Evolutionary conservation across 2,329 filamentous ascomycete species (phyloP).

Genomic region (Monosporascus sp.): DNA sequence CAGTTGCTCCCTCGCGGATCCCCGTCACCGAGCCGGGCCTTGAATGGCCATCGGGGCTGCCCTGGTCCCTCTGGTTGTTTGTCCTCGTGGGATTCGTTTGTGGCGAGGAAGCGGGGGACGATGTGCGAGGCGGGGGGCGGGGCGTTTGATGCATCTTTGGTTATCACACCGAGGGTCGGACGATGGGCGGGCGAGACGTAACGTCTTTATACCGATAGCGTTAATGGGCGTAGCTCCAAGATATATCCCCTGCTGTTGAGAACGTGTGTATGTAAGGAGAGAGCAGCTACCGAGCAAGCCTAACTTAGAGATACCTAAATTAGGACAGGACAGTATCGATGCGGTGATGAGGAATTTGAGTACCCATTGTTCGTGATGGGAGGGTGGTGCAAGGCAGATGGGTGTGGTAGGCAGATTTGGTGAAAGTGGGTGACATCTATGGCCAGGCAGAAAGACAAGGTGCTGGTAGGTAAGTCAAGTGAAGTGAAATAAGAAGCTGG

Average conservation of each 20-base stretch:
- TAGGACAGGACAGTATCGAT: not conserved
- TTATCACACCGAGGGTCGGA: conserved; percentile 7
- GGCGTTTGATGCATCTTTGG: conserved; percentile 83
- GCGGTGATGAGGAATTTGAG: not conserved
- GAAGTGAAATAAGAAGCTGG: not conserved
- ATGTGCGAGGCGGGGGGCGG: conserved; percentile 64
- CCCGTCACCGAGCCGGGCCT: conserved; percentile 39
- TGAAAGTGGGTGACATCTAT: not conserved
- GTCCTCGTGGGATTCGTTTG: conserved; percentile 67
- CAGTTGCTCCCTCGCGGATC: conserved; percentile 29
- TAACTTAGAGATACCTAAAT: not conserved
- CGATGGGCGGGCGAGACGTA: not conserved
- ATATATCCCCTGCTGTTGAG: too few relatives aligned
- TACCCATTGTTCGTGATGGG: not conserved
- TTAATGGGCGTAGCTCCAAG: not conserved
- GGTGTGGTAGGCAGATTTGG: not conserved
- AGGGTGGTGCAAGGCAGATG: not conserved
- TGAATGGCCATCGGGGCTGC: conserved; percentile 31
- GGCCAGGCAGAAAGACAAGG: not conserved
- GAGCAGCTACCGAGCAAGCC: not conserved
- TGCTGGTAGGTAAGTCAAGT: not conserved
- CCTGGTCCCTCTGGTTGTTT: conserved; percentile 67
- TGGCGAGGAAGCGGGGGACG: conserved; percentile 67
- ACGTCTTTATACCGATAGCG: not conserved
- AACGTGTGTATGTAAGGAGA: not conserved